Percentiles rank a stretch among this genome's conserved stretches.
phyloP scores from a whole-genome alignment of 768 basidiomycete species.

The Mycena floridula region DNA sequence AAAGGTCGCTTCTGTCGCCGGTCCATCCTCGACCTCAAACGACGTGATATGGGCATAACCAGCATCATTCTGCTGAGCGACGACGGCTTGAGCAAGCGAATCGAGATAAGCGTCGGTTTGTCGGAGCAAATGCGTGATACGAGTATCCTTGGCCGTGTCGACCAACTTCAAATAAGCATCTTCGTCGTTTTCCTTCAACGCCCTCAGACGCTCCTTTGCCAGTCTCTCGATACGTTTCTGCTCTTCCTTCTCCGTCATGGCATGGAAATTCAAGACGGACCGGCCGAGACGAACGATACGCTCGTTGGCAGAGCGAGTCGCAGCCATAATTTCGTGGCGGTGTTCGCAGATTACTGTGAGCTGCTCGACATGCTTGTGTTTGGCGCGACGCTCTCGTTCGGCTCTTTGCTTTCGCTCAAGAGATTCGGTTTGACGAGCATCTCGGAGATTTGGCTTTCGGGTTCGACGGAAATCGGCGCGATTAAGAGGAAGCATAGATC shows the following conservation, averaged over 20 bases:
- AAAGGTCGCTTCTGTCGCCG: slow-evolving; percentile 83
- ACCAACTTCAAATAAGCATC: slow-evolving; percentile 99
- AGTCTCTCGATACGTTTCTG: slow-evolving; percentile 95
- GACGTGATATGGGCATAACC: slow-evolving; percentile 32
- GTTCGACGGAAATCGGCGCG: slow-evolving; percentile 85
- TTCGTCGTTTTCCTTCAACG: slow-evolving; percentile 96
- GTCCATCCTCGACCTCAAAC: slow-evolving; percentile 64
- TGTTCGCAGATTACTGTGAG: slow-evolving; percentile 82
- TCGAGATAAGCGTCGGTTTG: slow-evolving; percentile 96
- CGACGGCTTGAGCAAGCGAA: slow-evolving; percentile 89
- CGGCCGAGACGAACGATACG: slow-evolving; percentile 72
- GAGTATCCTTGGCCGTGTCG: slow-evolving; percentile 97
- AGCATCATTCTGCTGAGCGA: slow-evolving; percentile 81
- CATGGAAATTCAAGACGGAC: slow-evolving; percentile 79
- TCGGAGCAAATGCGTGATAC: slow-evolving; percentile 91
- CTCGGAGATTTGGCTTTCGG: slow-evolving; percentile 81
- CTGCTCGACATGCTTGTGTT: slow-evolving; percentile 95
- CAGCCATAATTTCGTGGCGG: slow-evolving; percentile 67
- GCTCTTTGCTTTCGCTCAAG: slow-evolving; percentile 87
- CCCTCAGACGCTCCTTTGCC: slow-evolving; percentile 96
- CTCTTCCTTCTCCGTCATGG: slow-evolving; percentile 93
- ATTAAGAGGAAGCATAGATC: slow-evolving; percentile 84
- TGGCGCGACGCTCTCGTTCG: slow-evolving; percentile 90
- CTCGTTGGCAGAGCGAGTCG: slow-evolving; percentile 56
- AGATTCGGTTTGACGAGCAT: slow-evolving; percentile 84